Percentiles rank a stretch among this genome's conserved stretches.
Conservation (phyloP, 192 early-diverging fungal genomes). For the Entomortierella beljakovae region DNA sequence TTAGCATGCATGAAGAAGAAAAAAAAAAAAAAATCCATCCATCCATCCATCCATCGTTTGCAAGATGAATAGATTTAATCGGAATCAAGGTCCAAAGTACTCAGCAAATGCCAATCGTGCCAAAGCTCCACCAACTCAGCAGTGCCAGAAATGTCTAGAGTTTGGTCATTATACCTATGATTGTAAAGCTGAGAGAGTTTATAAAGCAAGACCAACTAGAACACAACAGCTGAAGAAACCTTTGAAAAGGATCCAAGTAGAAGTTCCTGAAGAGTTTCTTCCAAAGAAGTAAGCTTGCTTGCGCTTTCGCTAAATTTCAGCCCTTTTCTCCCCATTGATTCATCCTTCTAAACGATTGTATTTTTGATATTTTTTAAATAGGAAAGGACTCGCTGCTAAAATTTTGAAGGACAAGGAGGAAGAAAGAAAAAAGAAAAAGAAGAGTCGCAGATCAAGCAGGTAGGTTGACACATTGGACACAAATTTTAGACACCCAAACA, state of each 20-base stretch:
- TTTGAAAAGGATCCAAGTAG: conserved; percentile 57
- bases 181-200: conserved; percentile 59
- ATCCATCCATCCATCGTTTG: neutral
- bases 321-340: neutral
- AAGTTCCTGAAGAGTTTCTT: conserved; percentile 62
- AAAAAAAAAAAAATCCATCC: no score
- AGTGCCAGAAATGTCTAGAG: conserved; percentile 70
- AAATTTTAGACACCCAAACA: no score
- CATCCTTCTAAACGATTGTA: neutral
- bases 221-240: conserved; percentile 71
- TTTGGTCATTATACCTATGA: conserved; percentile 69
- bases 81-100: conserved; percentile 27
- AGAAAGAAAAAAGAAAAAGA: conserved; percentile 38
- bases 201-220: conserved; percentile 65
- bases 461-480: neutral
- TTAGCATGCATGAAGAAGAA: no score
- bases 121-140: conserved; percentile 61
- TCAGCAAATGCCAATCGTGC: conserved; percentile 18
- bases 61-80: conserved; percentile 29
- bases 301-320: neutral
- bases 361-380: conserved; percentile 14
- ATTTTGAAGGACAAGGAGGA: conserved; percentile 61
- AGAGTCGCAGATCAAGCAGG: conserved; percentile 11
- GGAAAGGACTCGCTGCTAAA: conserved; percentile 60
- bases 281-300: conserved; percentile 42